Evolutionary conservation across 805 yeast species (phyloP).

Genomic region (Lipomyces orientalis): DNA sequence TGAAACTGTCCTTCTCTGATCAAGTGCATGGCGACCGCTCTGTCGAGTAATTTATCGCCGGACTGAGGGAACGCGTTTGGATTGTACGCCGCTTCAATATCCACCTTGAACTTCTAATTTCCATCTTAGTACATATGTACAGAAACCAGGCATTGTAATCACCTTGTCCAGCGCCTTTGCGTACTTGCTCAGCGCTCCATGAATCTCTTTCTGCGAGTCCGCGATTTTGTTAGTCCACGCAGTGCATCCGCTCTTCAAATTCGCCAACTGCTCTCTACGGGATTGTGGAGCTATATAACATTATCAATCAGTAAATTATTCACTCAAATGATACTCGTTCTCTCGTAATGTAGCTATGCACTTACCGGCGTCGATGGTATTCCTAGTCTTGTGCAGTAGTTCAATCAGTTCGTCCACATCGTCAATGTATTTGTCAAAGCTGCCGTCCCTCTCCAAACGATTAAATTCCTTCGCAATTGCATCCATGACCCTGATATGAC

Average conservation of each 20-base stretch:
- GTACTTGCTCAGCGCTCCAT: conserved; percentile 42
- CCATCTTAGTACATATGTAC: neutral
- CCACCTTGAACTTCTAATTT: conserved; percentile 31
- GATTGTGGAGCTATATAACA: conserved; percentile 22
- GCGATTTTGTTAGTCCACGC: conserved; percentile 36
- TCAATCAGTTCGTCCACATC: conserved; percentile 44
- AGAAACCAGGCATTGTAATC: conserved; percentile 15
- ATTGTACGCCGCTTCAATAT: conserved; percentile 31
- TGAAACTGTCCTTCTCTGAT: conserved; percentile 55
- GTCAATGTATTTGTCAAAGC: conserved; percentile 44
- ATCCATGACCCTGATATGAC: conserved; percentile 39
- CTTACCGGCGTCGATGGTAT: conserved; percentile 38
- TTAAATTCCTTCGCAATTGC: conserved; percentile 45
- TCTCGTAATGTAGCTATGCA: neutral
- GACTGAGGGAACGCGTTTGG: conserved; percentile 33
- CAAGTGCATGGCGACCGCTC: conserved; percentile 55
- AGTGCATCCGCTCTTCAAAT: conserved; percentile 21
- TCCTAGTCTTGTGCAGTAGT: conserved; percentile 40
- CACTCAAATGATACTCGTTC: neutral
- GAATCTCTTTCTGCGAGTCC: conserved; percentile 42
- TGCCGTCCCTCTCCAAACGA: conserved; percentile 42
- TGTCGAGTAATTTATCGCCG: conserved; percentile 44
- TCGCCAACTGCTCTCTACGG: conserved; percentile 30
- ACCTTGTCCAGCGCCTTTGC: conserved; percentile 46
- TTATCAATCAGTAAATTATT: neutral